Evolutionary conservation across 805 yeast genomes (phyloP).

Genomic region (Hanseniaspora osmophila): DNA sequence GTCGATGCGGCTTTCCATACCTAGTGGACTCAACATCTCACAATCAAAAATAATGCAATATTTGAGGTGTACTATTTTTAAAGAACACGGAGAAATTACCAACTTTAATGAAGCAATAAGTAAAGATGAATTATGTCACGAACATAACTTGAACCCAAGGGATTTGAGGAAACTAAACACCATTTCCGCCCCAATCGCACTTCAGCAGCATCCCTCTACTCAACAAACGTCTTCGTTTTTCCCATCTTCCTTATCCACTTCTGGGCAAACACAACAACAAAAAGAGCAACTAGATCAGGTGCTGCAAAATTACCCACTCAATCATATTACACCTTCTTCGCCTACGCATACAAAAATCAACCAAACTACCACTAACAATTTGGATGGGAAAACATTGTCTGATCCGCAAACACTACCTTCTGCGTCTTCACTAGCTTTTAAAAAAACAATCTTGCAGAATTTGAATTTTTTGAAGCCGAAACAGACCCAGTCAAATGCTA

Average conservation of each 20-base stretch:
- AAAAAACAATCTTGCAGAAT: background rate
- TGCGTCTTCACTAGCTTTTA: background rate
- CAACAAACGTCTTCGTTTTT: background rate
- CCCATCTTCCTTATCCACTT: background rate
- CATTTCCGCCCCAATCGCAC: background rate
- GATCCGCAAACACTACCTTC: too few species aligned
- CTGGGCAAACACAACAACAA: background rate
- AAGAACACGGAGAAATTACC: conserved; percentile 3
- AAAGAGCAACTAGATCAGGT: background rate
- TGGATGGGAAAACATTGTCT: too few species aligned
- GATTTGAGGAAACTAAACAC: conserved; percentile 6
- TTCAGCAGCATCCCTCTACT: background rate
- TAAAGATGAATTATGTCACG: conserved; percentile 4
- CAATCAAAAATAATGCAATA: background rate
- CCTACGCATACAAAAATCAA: too few species aligned
- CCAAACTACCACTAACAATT: too few species aligned
- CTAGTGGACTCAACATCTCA: background rate
- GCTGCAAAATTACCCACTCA: background rate
- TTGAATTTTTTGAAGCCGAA: background rate
- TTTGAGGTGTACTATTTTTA: conserved; percentile 5
- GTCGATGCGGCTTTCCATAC: too few species aligned
- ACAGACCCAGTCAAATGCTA: background rate
- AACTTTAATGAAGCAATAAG: conserved; percentile 3
- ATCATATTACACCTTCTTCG: too few species aligned
- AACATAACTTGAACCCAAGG: conserved; percentile 4